Evolutionary conservation across 192 early-diverging fungal species (phyloP).

Genomic region (Entophlyctis helioformis): DNA sequence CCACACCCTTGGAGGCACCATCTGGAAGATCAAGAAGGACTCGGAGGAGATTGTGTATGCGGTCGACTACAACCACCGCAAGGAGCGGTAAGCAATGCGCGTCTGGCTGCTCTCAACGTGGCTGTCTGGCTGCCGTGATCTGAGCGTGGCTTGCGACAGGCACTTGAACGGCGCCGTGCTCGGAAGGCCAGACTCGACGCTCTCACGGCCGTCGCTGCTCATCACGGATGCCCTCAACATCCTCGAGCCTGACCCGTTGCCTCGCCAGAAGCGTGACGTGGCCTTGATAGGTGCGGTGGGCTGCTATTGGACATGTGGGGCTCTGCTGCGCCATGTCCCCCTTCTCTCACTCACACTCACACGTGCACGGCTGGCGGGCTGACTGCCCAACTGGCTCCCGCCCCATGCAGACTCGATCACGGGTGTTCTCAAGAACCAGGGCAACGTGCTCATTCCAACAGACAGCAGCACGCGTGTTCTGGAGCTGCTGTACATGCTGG

Average conservation of each 20-base stretch:
- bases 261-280: conserved; percentile 61
- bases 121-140: not conserved
- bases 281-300: conserved; percentile 57
- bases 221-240: conserved; percentile 88
- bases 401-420: conserved; percentile 45
- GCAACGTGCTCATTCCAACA: conserved; percentile 80
- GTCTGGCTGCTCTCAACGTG: not conserved
- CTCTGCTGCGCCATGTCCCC: not conserved
- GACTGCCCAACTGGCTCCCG: too few species aligned
- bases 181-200: conserved; percentile 36
- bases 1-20: conserved; percentile 88
- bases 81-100: conserved; percentile 56
- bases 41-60: conserved; percentile 91
- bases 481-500: conserved; percentile 80
- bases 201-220: conserved; percentile 74
- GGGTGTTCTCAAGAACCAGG: conserved; percentile 46
- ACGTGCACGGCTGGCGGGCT: too few species aligned
- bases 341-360: too few species aligned
- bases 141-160: conserved; percentile 18
- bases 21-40: conserved; percentile 95
- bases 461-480: conserved; percentile 81
- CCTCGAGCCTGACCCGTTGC: conserved; percentile 44
- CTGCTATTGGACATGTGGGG: not conserved
- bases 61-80: conserved; percentile 89
- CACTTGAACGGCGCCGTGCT: conserved; percentile 70